Evolutionary conservation across 768 basidiomycete genomes (phyloP).

Genomic region (Auriscalpium vulgare): DNA sequence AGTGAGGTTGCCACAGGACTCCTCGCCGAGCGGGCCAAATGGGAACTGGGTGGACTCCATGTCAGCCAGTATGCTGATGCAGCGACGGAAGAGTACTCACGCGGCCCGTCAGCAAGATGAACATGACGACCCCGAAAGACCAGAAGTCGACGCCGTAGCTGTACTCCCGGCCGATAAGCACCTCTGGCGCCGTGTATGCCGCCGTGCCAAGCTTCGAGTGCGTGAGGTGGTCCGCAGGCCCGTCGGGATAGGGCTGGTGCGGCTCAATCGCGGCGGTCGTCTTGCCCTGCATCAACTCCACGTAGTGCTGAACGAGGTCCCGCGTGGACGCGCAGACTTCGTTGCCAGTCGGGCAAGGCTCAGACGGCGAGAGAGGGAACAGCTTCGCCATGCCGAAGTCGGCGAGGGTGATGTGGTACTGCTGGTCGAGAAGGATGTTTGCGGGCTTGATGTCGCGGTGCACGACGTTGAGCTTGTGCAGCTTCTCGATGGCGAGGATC

Average conservation of each 20-base stretch:
- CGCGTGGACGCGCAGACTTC: not conserved
- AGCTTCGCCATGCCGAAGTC: constrained; percentile 17
- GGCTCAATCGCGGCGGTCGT: not conserved
- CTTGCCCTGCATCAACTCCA: not conserved
- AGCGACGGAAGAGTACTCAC: not conserved
- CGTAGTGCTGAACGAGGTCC: not conserved
- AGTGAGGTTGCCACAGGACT: not conserved
- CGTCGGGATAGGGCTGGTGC: constrained; percentile 6
- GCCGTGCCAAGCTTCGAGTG: constrained; percentile 9
- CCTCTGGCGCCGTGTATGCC: constrained; percentile 14
- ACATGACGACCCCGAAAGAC: constrained; percentile 14
- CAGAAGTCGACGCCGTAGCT: constrained; percentile 15
- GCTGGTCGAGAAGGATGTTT: constrained; percentile 16
- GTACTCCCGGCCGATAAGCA: constrained; percentile 8
- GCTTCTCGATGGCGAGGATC: constrained; percentile 20
- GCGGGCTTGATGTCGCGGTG: constrained; percentile 45
- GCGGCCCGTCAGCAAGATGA: constrained; percentile 14
- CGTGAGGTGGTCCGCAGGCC: constrained; percentile 1
- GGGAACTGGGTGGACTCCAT: constrained; percentile 7
- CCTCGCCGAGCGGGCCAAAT: constrained; percentile 12
- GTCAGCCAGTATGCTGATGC: too few relatives aligned
- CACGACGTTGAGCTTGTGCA: constrained; percentile 34
- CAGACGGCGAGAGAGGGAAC: not conserved
- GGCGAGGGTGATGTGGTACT: constrained; percentile 10
- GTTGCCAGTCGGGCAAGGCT: not conserved